Base-by-base conservation (phyloP, 345 rosid species). In the Garcia nutans region DNA sequence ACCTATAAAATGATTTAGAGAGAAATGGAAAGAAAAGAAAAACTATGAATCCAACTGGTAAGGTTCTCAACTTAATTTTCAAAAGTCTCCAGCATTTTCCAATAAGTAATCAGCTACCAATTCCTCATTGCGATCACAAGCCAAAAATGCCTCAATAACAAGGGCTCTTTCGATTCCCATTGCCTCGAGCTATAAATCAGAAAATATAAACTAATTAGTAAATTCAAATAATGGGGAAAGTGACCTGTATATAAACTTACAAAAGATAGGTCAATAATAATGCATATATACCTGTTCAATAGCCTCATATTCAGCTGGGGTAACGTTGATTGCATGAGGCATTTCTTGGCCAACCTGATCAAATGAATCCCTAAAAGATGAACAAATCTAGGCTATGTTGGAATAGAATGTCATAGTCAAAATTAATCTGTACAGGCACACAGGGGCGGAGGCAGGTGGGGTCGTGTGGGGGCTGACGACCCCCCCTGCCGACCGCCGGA, bases 51-150 rank as follows among this genome's bases (percentile, higher is more conserved):
- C 76, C 65, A 15, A 33, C 71, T 17, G 16, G 2, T 58, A 50
- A 24, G 20, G 22, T 63, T 52, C 50, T 61, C 28, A 31, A 6
- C 17, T 93, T 78, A 96, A 83, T 93, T 98, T 78, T 93, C 97
- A 80, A 88, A 91, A 86, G n/a, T 96, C 99, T 75, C 89, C 98
- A 8, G 90, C 91, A 81, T 96, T 86, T 86, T 96, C 99, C 87
- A 96, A 70, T 60, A 96, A 81, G 84, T 96, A 96, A 84, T 96
- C 93, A 1, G 99, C 99, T 9, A 98, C 99, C 88, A 96, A 83
- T 84, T 92, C 98, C 84, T 96, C 99, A 2, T 96, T 88, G 26
- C 99, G 97, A 67, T 96, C 99, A 44, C 99, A 96, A 24, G 99
- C 99, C 70, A 96, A 88, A 90, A 93, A 96, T 19, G 99, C 97